phyloP scores from a whole-genome alignment of 1,284 basidiomycete species.

The Boletellus dicymbophilus region DNA sequence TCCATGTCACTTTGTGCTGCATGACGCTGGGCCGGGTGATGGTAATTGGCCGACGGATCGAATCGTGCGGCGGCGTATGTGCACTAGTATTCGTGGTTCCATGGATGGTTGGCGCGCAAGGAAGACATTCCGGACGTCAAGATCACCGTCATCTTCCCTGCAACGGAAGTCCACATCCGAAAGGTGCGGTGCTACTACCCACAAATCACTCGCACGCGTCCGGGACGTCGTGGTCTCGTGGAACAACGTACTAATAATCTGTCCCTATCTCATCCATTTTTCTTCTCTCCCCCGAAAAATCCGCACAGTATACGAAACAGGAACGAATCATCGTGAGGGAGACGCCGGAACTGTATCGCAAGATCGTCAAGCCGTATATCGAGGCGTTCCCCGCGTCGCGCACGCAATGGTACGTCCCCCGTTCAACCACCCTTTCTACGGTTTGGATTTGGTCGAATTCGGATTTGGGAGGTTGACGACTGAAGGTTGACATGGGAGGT shows the following conservation, averaged over 20 bases:
- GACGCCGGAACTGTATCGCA: constrained; percentile 73
- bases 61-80: background rate
- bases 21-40: no score
- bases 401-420: constrained; percentile 74
- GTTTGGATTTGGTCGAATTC: no score
- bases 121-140: constrained; percentile 45
- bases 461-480: no score
- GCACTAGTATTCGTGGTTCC: constrained; percentile 44
- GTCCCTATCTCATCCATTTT: no score
- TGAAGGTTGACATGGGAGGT: no score
- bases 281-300: no score
- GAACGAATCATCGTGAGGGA: constrained; percentile 74
- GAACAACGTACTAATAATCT: no score
- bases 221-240: no score
- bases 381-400: constrained; percentile 69
- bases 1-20: no score
- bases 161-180: constrained; percentile 79
- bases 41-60: no score
- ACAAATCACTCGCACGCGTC: no score
- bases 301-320: constrained; percentile 78
- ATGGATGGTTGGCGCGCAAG: constrained; percentile 39
- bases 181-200: no score
- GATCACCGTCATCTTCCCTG: constrained; percentile 80
- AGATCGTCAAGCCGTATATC: constrained; percentile 81
- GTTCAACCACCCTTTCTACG: background rate